These are phyloP conservation scores for Starmerella floricola DNA, from an alignment of 805 yeast genomes.

Conservation along the genomic window DNA sequence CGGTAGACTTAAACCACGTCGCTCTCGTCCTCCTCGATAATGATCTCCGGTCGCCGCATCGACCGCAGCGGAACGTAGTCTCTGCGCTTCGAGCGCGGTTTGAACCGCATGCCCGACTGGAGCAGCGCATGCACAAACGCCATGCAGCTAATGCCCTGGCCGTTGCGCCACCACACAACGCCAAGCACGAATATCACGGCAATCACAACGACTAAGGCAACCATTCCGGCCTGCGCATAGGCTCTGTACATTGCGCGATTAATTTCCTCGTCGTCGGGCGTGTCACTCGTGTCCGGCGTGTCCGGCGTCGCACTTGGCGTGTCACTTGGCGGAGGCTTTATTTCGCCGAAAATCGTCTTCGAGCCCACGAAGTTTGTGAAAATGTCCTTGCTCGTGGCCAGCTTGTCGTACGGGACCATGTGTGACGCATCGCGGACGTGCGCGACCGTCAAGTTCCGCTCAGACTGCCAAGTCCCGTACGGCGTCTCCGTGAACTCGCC, in stretches of 20 bases:
- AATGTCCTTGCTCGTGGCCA: constrained; percentile 26
- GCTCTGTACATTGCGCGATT: constrained; percentile 30
- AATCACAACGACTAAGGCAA: constrained; percentile 29
- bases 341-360: no score
- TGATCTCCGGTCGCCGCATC: constrained; percentile 17
- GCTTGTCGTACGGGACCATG: constrained; percentile 77
- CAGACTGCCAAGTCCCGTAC: constrained; percentile 26
- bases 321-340: neutral
- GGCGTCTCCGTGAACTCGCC: constrained; percentile 1
- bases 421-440: constrained; percentile 70
- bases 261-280: neutral
- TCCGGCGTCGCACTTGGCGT: neutral
- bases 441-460: constrained; percentile 64
- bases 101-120: constrained; percentile 12
- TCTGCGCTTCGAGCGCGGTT: neutral
- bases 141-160: constrained; percentile 16
- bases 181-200: constrained; percentile 20
- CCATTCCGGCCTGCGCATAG: constrained; percentile 30
- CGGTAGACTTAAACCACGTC: constrained; percentile 3
- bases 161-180: constrained; percentile 17
- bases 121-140: constrained; percentile 20
- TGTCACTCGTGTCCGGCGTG: neutral
- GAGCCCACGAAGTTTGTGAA: constrained; percentile 3
- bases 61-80: constrained; percentile 19
- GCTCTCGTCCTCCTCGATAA: constrained; percentile 23